phyloP scores from a whole-genome alignment of 2,329 filamentous ascomycete genomes.

The Phialocephala subalpina region DNA sequence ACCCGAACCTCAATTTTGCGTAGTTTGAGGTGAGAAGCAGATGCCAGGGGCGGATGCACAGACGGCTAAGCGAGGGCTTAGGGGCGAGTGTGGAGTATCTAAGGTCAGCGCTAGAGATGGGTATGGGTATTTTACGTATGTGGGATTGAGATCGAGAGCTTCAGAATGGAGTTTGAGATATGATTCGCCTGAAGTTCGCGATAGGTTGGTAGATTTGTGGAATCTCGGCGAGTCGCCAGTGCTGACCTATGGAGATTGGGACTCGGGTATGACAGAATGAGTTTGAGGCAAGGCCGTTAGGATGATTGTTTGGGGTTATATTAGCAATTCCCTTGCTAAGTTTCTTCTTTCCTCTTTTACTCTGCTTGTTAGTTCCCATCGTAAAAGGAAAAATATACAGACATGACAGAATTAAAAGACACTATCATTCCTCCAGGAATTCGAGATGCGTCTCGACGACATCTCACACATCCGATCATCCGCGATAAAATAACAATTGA shows the following conservation, averaged over 20 bases:
- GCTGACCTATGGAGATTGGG: neutral
- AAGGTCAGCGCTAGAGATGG: slow-evolving; percentile 12
- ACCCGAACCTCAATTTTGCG: slow-evolving; percentile 8
- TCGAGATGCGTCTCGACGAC: slow-evolving; percentile 11
- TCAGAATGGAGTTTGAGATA: neutral
- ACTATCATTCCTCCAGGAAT: slow-evolving; percentile 13
- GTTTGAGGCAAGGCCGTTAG: too few relatives aligned
- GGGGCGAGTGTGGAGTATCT: slow-evolving; percentile 5
- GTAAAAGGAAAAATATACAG: neutral
- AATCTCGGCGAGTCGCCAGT: neutral
- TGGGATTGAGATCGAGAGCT: neutral
- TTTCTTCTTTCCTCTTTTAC: neutral
- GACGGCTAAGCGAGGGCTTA: slow-evolving; percentile 14
- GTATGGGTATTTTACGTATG: neutral
- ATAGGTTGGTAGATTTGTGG: neutral
- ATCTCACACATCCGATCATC: slow-evolving; percentile 16
- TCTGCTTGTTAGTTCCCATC: neutral
- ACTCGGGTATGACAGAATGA: too few relatives aligned
- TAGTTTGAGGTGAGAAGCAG: neutral
- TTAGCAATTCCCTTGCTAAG: neutral
- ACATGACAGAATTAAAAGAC: neutral
- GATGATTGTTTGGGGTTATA: neutral
- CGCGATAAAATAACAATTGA: slow-evolving; percentile 16
- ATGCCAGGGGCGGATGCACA: slow-evolving; percentile 17
- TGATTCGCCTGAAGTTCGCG: too few relatives aligned